Evolutionary conservation across 106 monocot genomes (phyloP), one percentile per base, ranked within the genome.

Genomic region (Agapanthus africanus): DNA sequence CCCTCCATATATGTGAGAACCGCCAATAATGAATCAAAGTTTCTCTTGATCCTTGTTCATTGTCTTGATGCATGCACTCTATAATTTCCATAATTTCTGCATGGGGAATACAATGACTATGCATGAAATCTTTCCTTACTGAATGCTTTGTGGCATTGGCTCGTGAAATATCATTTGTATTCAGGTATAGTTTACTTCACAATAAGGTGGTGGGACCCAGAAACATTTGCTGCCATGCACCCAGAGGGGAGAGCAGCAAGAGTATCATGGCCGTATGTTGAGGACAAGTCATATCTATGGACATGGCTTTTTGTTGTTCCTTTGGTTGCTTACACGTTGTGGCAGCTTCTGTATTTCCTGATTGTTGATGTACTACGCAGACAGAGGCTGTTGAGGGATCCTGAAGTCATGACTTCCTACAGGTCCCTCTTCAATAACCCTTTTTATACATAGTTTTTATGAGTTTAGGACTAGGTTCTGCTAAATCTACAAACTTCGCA

Each of bases 351-450:
- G 15, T 99, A 99, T 77, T 93, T 99, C 70, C 76, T 99, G n/a
- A 85, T 99, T 70, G 93, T 99, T 44, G 70, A 99, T 76, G 99
- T 99, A 18, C 74, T 99, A 21, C 89, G 93, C 1, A 69, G 85
- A 25, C 93, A 93, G 69, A 74, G 99, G 34, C 68, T 99, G 7
- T 71, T 99, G 46, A 78, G 73, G 33, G 99, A 99, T 76, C 99
- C 99, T 14, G 99, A 99, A 79, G 99, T 99, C 68, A 92, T 93
- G 90, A 99, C 99, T 65, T 93, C 99, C 68, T 99, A 93, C 79
- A 93, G 99, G 99, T 91, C n/a, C n/a, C n/a, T n/a, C n/a, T n/a
- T n/a, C n/a, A n/a, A n/a, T n/a, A n/a, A n/a, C n/a, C n/a, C n/a
- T n/a, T n/a, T n/a, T n/a, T n/a, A n/a, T n/a, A n/a, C n/a, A n/a